Conservation (phyloP, 352 stramenopile genomes). For the Globisporangium acanthophoron region DNA sequence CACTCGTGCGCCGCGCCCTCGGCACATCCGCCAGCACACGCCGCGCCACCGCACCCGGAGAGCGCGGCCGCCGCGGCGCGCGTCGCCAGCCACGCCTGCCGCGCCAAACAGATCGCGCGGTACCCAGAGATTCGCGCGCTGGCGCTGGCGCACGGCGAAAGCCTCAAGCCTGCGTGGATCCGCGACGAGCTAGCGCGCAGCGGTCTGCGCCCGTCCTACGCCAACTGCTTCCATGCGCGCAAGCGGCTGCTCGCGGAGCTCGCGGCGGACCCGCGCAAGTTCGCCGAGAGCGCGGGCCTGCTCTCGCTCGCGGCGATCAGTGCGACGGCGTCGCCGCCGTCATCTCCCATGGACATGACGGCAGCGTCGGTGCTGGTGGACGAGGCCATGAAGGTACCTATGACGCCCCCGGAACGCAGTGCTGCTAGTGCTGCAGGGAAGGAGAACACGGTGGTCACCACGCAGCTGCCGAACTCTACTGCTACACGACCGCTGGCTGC, state of each 20-base stretch:
- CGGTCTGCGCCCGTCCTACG: conserved; percentile 2
- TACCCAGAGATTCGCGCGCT: conserved; percentile 7
- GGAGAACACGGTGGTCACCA: too few relatives aligned
- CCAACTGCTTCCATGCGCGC: conserved; percentile 9
- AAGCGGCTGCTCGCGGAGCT: conserved; percentile 2
- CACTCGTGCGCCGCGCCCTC: not conserved
- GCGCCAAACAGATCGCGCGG: conserved; percentile 4
- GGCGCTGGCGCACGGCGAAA: not conserved
- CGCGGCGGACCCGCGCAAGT: not conserved
- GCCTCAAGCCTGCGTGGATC: conserved; percentile 5
- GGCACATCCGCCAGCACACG: too few relatives aligned
- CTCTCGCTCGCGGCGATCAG: not conserved
- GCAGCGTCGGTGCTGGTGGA: not conserved
- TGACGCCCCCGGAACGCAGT: not conserved
- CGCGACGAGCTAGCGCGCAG: not conserved
- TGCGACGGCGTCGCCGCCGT: too few relatives aligned
- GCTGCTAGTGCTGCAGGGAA: too few relatives aligned
- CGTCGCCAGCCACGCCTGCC: conserved; percentile 1
- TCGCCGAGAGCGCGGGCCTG: not conserved
- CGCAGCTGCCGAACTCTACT: too few relatives aligned
- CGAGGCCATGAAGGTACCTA: not conserved
- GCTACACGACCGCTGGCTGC: too few relatives aligned
- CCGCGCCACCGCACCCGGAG: too few relatives aligned
- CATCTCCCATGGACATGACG: too few relatives aligned
- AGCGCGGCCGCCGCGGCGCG: not conserved